Evolutionary conservation across 805 yeast genomes (phyloP), one percentile per base, ranked within the genome.

Genomic region (Candida cerambycidarum): DNA sequence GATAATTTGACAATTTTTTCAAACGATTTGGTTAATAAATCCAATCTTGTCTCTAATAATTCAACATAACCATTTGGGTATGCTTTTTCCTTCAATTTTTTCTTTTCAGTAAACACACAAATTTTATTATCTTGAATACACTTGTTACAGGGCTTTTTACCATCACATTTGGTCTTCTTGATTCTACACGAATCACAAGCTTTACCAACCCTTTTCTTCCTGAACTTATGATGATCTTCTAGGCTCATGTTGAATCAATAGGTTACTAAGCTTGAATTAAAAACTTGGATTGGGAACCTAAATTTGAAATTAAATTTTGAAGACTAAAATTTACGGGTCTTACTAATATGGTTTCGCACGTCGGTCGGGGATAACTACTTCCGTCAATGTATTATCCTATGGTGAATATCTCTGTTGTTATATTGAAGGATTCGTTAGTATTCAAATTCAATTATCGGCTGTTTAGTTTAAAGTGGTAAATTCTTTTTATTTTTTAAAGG

Each of bases 141-240:
- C 42, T 77, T 69, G 28, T 73, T 71, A 51, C 85, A 80, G 0
- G 85, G 85, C 48, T 76, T 76, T 38, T 71, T 70, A 15, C 85
- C 85, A 44, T 79, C 80, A 56, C 85, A 80, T 48, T 79, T 80
- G 4, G 83, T 79, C 61, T 80, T 80, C 54, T 79, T 80, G 43
- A 79, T 67, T 32, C 85, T 64, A 56, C 85, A 80, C 40, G 76
- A 72, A 54, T 80, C 84, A 50, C 85, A 80, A 5, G 85, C 85
- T 51, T 79, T 79, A 10, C 82, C 82, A 3, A 80, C 84, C 46
- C 85, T 57, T 55, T 73, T 77, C 59, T 79, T 79, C 51, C 61
- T 65, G 28, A 44, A 43, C n/a, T 36, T 31, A 21, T 37, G 40
- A 16, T 43, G 47, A 18, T 49, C 53, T 13, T 49, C 53, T 10